Percentiles rank a stretch among this genome's conserved stretches.
Evolutionary conservation across 148 eudicot genomes (phyloP).

Genomic region (Vaccinium corymbosum): DNA sequence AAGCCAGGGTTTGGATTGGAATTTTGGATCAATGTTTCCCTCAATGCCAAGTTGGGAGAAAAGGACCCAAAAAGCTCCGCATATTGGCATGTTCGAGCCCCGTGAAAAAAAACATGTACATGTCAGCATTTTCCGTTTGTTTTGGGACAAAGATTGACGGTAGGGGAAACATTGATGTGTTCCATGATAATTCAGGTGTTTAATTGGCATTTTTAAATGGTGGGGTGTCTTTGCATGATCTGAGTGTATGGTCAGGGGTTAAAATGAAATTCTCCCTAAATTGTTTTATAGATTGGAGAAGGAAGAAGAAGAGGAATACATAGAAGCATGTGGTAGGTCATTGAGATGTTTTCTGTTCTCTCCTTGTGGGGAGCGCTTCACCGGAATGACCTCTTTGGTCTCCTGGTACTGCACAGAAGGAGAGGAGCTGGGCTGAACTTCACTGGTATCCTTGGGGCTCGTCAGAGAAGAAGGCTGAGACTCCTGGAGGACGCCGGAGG

Average conservation of each 20-base stretch:
- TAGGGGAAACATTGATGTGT: too few relatives aligned
- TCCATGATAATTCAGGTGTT: too few relatives aligned
- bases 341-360: not conserved
- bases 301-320: not conserved
- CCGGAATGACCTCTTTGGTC: too few relatives aligned
- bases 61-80: not conserved
- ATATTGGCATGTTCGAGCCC: not conserved
- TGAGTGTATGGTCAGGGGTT: not conserved
- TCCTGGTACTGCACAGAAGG: too few relatives aligned
- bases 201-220: too few relatives aligned
- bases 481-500: too few relatives aligned
- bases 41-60: not conserved
- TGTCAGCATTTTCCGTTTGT: too few relatives aligned
- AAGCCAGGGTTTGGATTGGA: conserved; percentile 36
- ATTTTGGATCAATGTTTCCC: not conserved
- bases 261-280: not conserved
- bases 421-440: too few relatives aligned
- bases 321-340: not conserved
- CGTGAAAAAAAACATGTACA: too few relatives aligned
- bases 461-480: too few relatives aligned
- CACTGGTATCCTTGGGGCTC: too few relatives aligned
- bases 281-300: not conserved
- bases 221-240: not conserved
- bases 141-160: too few relatives aligned
- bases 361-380: not conserved